Percentiles rank a stretch among this genome's conserved stretches.
Evolutionary conservation across 2,329 filamentous ascomycete species (phyloP).

Genomic region (Fusarium sp.): DNA sequence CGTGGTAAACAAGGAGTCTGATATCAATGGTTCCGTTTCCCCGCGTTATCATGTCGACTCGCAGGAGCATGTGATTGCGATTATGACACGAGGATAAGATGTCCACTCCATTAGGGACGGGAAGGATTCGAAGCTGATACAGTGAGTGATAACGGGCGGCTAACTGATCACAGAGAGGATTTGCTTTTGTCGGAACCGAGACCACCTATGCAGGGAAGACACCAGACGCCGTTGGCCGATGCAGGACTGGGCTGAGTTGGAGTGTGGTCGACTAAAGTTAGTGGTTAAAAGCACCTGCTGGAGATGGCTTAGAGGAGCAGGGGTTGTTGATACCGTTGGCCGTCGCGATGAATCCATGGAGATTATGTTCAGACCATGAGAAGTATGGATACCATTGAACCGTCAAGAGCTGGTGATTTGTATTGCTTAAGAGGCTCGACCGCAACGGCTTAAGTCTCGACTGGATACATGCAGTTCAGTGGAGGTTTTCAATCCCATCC

Average conservation of each 20-base stretch:
- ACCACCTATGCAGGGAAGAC: constrained; percentile 2
- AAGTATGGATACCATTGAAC: background rate
- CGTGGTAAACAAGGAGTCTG: constrained; percentile 6
- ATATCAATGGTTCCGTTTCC: constrained; percentile 29
- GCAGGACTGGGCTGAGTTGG: constrained; percentile 5
- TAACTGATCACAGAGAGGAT: background rate
- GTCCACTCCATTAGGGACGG: constrained; percentile 1
- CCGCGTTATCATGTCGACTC: constrained; percentile 10
- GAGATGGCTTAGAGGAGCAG: constrained; percentile 34
- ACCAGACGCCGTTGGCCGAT: constrained; percentile 21
- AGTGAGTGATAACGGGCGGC: constrained; percentile 1
- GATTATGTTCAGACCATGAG: background rate
- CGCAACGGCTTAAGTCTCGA: background rate
- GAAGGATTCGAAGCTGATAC: constrained; percentile 5
- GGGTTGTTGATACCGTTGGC: constrained; percentile 20
- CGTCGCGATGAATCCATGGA: background rate
- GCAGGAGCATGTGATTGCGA: constrained; percentile 15
- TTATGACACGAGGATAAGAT: constrained; percentile 13
- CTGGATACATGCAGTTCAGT: background rate
- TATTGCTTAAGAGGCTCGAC: background rate
- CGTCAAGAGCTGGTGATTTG: background rate
- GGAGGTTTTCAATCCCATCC: background rate
- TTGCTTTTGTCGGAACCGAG: constrained; percentile 23
- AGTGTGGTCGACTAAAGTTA: constrained; percentile 29
- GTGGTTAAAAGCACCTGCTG: constrained; percentile 32